Evolutionary conservation across 2,329 filamentous ascomycete genomes (phyloP), one percentile per base, ranked within the genome.

Genomic region (Ascochyta clinopodiicola): DNA sequence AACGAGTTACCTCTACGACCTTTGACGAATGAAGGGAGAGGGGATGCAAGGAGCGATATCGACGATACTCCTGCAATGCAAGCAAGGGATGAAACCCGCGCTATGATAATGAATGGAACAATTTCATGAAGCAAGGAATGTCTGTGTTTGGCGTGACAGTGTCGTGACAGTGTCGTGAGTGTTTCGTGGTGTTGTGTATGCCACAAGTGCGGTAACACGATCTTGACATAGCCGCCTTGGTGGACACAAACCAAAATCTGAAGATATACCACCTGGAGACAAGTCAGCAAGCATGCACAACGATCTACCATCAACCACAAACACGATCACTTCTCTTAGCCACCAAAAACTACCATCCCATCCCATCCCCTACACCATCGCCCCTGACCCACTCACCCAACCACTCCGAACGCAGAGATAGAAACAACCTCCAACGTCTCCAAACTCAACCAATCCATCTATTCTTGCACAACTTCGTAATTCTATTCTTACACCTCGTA

Each of bases 11-110:
- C 27, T 19, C 29, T 9, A 3, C 24, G n/a, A 36, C 32, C 17
- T 21, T 6, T 10, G 12, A 31, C 38, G 1, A 12, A 6, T 1
- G 12, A 36, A 17, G 24, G 32, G 17, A 36, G 43, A 34, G 27
- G 24, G 17, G 15, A 57, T 40, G 53, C 53, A 52, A 51, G 53
- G 54, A 44, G 54, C 48, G 54, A 52, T 57, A 57, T 57, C 53
- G 53, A 56, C 53, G 53, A 56, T 56, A 56, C 53, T 56, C 53
- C 47, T 51, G 27, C 31, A 46, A 47, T 51, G 27, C 31, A 46
- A 47, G 47, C 38, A 44, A 56, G 53, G 53, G 53, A 48, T 47
- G 38, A 56, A 49, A 55, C 38, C 43, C 8, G 35, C n/a, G 43
- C 49, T 52, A 54, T 12, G 38, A 53, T 36, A 24, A 29, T 44